A percentile compares a stretch with the other conserved stretches of the same genome.
Conservation (phyloP, 768 basidiomycete species). For the Xerocomellus chrysenteron region DNA sequence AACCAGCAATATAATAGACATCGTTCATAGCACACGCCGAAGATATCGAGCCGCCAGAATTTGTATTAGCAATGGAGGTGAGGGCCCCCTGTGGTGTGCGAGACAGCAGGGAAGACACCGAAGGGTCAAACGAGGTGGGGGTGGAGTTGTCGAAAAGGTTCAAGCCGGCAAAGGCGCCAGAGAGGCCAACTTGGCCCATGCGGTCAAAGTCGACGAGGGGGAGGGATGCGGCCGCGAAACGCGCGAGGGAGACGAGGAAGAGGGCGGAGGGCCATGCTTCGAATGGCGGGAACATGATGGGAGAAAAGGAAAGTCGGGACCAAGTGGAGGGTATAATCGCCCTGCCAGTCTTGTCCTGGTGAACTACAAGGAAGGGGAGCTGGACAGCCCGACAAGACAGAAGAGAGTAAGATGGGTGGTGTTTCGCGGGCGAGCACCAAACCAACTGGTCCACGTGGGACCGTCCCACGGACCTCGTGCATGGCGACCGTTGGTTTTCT, state of each 20-base stretch:
- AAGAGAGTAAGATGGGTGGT: not conserved
- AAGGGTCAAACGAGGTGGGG: constrained; percentile 61
- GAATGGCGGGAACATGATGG: constrained; percentile 7
- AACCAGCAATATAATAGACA: constrained; percentile 78
- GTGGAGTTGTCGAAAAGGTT: constrained; percentile 66
- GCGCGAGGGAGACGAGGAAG: constrained; percentile 16
- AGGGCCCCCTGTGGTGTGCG: constrained; percentile 67
- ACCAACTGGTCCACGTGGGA: constrained; percentile 26
- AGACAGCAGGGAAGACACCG: constrained; percentile 68
- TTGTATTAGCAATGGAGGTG: constrained; percentile 70
- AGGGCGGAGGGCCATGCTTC: constrained; percentile 28
- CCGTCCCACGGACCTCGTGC: constrained; percentile 15
- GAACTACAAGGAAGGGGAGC: not conserved
- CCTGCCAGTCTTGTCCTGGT: constrained; percentile 7
- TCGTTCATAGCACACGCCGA: constrained; percentile 71
- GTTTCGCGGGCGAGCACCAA: not conserved
- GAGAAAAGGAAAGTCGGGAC: constrained; percentile 3
- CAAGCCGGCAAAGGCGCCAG: constrained; percentile 86
- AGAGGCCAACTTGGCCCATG: constrained; percentile 90
- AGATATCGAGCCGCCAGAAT: constrained; percentile 72
- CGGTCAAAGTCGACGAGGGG: constrained; percentile 69
- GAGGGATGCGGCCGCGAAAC: constrained; percentile 37
- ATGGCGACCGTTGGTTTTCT: not conserved
- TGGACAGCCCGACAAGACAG: not conserved
- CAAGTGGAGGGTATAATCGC: constrained; percentile 8